Evolutionary conservation across 2,329 filamentous ascomycete genomes (phyloP).

Genomic region (Drechslerella dactyloides): DNA sequence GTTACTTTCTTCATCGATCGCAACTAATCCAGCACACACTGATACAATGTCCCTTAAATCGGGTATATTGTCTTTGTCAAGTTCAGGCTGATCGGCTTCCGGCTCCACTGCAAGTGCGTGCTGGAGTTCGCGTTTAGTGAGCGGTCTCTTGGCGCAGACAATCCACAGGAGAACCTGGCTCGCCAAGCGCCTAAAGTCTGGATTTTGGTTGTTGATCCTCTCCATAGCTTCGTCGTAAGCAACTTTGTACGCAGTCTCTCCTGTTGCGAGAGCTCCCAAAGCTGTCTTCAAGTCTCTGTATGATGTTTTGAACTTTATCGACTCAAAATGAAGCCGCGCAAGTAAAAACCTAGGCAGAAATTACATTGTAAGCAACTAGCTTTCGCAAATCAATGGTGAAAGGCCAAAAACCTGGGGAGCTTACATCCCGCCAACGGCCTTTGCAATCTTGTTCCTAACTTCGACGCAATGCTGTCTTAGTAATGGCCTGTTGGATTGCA

Average conservation of each 20-base stretch:
- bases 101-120: constrained; percentile 23
- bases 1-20: constrained; percentile 10
- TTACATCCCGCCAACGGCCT: constrained; percentile 21
- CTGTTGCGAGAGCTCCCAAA: constrained; percentile 56
- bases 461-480: not conserved
- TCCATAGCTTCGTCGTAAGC: constrained; percentile 16
- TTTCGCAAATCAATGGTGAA: not conserved
- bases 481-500: not conserved
- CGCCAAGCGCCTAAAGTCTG: not conserved
- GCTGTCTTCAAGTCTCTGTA: constrained; percentile 56
- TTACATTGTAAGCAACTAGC: not conserved
- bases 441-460: not conserved
- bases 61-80: constrained; percentile 14
- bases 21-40: constrained; percentile 15
- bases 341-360: constrained; percentile 58
- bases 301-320: constrained; percentile 56
- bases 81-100: not conserved
- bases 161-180: constrained; percentile 16
- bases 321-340: constrained; percentile 58
- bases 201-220: not conserved
- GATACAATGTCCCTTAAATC: not conserved
- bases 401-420: not conserved
- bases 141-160: constrained; percentile 6
- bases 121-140: constrained; percentile 16
- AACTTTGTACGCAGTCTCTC: constrained; percentile 40